These are phyloP conservation scores for Candida montana DNA, from an alignment of 805 yeast species.

Conservation along the genomic window DNA sequence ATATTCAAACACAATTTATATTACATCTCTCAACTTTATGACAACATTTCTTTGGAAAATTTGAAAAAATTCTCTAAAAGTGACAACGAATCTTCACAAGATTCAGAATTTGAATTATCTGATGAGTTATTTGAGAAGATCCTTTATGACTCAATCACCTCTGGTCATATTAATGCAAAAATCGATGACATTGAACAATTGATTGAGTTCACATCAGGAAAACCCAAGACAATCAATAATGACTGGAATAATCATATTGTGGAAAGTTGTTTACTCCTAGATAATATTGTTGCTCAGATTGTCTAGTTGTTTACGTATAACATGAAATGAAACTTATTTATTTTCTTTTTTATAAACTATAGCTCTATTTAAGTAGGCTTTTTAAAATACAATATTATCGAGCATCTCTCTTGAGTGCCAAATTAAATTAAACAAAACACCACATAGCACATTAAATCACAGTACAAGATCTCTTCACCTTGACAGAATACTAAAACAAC, in stretches of 20 bases:
- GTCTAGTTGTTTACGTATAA: too few species aligned
- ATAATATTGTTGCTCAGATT: slow-evolving; percentile 15
- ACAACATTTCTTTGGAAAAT: slow-evolving; percentile 3
- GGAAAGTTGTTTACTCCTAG: slow-evolving; percentile 18
- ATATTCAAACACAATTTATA: slow-evolving; percentile 4
- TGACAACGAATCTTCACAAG: background rate
- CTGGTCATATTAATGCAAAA: slow-evolving; percentile 13
- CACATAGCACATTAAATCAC: background rate
- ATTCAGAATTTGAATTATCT: slow-evolving; percentile 1
- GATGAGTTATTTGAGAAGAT: slow-evolving; percentile 4
- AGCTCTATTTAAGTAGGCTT: too few species aligned
- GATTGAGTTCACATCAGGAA: slow-evolving; percentile 12
- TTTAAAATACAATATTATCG: background rate
- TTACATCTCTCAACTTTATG: slow-evolving; percentile 5
- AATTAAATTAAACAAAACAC: background rate
- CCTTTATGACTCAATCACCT: slow-evolving; percentile 5
- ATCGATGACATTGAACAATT: slow-evolving; percentile 22
- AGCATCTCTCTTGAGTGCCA: too few species aligned
- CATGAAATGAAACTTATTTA: too few species aligned
- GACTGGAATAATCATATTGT: slow-evolving; percentile 23
- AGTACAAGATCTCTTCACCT: too few species aligned
- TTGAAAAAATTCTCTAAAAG: slow-evolving; percentile 1
- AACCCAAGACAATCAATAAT: background rate
- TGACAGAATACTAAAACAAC: too few species aligned
- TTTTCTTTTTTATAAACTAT: too few species aligned